These are phyloP conservation scores for Metschnikowia peoriensis DNA, from an alignment of 805 yeast genomes.

Conservation along the genomic window DNA sequence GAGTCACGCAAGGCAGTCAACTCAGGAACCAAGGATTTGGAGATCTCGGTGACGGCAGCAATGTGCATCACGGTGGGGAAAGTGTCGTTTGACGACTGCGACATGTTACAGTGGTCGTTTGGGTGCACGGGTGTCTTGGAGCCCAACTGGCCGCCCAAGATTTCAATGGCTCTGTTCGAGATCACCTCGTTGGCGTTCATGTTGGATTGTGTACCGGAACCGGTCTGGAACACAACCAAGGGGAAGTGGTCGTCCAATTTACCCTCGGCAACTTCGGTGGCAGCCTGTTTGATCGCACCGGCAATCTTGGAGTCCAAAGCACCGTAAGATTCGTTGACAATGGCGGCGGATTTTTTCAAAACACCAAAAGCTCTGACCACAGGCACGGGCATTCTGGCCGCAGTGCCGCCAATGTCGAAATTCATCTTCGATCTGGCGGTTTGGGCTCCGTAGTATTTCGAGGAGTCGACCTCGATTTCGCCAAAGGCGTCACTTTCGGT, in stretches of 20 bases:
- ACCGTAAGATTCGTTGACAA: conserved; percentile 81
- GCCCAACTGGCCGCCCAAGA: conserved; percentile 89
- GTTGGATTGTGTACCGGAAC: conserved; percentile 97
- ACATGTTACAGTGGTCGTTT: conserved; percentile 97
- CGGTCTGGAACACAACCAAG: conserved; percentile 97
- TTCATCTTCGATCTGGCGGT: conserved; percentile 91
- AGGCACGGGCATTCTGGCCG: conserved; percentile 90
- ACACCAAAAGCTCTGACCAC: conserved; percentile 89
- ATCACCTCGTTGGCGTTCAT: conserved; percentile 99
- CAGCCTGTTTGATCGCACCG: conserved; percentile 85
- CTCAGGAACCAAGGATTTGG: conserved; percentile 73
- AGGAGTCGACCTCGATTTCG: conserved; percentile 83
- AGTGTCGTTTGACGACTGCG: conserved; percentile 98
- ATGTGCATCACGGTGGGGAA: conserved; percentile 99
- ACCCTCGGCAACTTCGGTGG: conserved; percentile 92
- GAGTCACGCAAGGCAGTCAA: conserved; percentile 74
- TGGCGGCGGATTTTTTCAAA: conserved; percentile 91
- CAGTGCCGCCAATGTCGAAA: conserved; percentile 92
- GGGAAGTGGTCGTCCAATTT: conserved; percentile 94
- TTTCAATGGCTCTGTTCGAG: conserved; percentile 95
- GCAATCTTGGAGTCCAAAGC: conserved; percentile 78
- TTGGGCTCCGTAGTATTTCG: conserved; percentile 97
- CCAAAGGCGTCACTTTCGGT: conserved; percentile 96
- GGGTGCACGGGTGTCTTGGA: conserved; percentile 96
- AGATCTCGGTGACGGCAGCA: conserved; percentile 92